Base-by-base conservation (phyloP, 2,329 filamentous ascomycete species). In the Leptographium radiaticola region DNA sequence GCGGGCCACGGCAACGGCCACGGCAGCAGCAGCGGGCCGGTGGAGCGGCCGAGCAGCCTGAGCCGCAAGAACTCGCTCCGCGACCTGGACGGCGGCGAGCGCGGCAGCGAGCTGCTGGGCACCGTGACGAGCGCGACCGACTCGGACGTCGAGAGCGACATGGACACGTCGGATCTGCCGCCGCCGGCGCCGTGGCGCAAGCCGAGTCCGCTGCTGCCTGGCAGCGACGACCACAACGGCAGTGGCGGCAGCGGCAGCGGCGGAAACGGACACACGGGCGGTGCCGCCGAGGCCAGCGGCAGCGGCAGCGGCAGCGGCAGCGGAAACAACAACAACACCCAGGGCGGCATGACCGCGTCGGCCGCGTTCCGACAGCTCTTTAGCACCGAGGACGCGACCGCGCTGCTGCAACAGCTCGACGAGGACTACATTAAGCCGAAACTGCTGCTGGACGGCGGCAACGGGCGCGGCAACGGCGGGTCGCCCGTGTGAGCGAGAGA, bases 381-480 rank as follows among this genome's bases (percentile, higher is more conserved):
- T 60, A 87, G 86, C 16, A 79, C 86, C 1, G 89, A 95, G 51
- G 93, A 98, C 66, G 89, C 94, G 46, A 86, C 87, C 11, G 89
- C 86, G 47, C 81, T 94, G 70, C 95, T 98, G 68, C 84, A 83
- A 60, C 90, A 95, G 69, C 73, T 98, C 56, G 93, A 98, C 66
- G 93, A 98, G 68, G 89, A 63, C 53, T 63, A 58, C 52, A 63
- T 62, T 56, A 61, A 60, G 57, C 60, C 60, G 44, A 61, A 59
- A 56, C 60, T 62, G 46, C 57, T 62, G 50, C 58, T 62, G 51
- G 61, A 62, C 55, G 59, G 59, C 39, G 58, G 60, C 48, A 56
- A 58, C 45, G 60, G 59, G 9, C 57, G 59, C 6, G 56, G 55
- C 40, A 57, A 57, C 33, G 55, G 59, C 38, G 55, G 53, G 16